These are phyloP conservation scores for Capsicum chinense DNA, from an alignment of 257 asterid genomes.

Conservation along the genomic window DNA sequence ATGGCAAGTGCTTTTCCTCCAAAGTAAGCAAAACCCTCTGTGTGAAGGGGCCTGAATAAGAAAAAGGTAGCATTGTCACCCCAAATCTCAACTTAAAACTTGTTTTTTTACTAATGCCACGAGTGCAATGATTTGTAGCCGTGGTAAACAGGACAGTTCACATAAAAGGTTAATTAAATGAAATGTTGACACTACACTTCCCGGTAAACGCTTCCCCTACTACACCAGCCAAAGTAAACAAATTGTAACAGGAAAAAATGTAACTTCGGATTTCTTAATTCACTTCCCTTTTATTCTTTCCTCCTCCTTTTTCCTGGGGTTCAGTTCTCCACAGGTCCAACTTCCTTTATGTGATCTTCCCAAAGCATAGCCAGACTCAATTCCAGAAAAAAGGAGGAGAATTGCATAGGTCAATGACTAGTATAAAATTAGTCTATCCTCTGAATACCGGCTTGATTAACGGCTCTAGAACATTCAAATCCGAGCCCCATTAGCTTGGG, in stretches of 20 bases:
- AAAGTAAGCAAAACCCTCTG: conserved; percentile 87
- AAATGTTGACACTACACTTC: background rate
- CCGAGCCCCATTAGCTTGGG: too few relatives aligned
- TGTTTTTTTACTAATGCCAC: background rate
- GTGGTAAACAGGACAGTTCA: background rate
- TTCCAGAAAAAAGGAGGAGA: too few relatives aligned
- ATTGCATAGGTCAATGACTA: too few relatives aligned
- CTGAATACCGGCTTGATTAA: too few relatives aligned
- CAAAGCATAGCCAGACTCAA: too few relatives aligned
- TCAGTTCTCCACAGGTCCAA: too few relatives aligned
- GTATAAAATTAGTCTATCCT: too few relatives aligned
- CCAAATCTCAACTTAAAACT: background rate
- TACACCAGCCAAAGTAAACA: background rate
- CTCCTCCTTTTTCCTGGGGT: too few relatives aligned
- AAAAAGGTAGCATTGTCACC: too few relatives aligned
- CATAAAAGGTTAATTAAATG: background rate
- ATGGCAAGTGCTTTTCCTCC: conserved; percentile 88
- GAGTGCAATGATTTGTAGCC: background rate
- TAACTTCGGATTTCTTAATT: background rate
- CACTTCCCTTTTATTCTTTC: background rate
- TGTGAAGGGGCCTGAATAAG: conserved; percentile 75
- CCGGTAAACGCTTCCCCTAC: background rate
- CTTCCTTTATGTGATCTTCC: too few relatives aligned
- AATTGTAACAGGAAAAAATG: background rate
- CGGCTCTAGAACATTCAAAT: too few relatives aligned